Percentiles rank a stretch among this genome's conserved stretches.
These are phyloP conservation scores for Fomitopsis pinicola DNA, from an alignment of 1,284 basidiomycete genomes.

Conservation along the genomic window DNA sequence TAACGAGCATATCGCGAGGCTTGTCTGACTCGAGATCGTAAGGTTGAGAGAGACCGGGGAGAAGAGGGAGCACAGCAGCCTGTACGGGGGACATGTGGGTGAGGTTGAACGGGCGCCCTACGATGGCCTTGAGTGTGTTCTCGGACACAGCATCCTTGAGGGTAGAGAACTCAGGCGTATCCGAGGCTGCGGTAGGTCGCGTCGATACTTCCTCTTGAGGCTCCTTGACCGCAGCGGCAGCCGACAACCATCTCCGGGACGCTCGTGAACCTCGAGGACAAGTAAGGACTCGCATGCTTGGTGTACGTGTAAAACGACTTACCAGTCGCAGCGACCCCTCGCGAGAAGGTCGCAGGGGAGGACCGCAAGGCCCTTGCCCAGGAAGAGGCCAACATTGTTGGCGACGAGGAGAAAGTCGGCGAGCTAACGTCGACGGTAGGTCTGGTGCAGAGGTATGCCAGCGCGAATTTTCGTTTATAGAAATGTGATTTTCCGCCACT, in stretches of 20 bases:
- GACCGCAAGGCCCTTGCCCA: not conserved
- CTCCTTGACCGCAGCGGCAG: not conserved
- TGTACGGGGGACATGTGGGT: constrained; percentile 84
- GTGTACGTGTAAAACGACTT: not conserved
- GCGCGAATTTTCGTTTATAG: not conserved
- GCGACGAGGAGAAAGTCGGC: not conserved
- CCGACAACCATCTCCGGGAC: not conserved
- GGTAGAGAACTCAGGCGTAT: constrained; percentile 33
- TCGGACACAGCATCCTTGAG: constrained; percentile 39
- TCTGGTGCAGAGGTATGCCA: not conserved
- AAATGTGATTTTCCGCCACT: not conserved
- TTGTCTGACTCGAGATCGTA: constrained; percentile 30
- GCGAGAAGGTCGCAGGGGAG: not conserved
- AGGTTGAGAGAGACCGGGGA: constrained; percentile 54
- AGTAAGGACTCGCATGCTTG: not conserved
- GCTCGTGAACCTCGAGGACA: not conserved
- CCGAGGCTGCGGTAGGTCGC: not conserved
- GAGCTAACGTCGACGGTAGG: not conserved
- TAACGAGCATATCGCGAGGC: constrained; percentile 68
- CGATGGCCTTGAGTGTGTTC: constrained; percentile 62
- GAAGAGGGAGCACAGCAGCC: constrained; percentile 67
- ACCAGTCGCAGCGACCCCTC: not conserved
- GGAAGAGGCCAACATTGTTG: not conserved
- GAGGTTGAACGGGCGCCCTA: constrained; percentile 66
- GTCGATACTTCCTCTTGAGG: not conserved